Percentiles rank a stretch among this genome's conserved stretches.
These are phyloP conservation scores for Phascolomyces articulosus DNA, from an alignment of 371 early-diverging fungal species.

Conservation along the genomic window DNA sequence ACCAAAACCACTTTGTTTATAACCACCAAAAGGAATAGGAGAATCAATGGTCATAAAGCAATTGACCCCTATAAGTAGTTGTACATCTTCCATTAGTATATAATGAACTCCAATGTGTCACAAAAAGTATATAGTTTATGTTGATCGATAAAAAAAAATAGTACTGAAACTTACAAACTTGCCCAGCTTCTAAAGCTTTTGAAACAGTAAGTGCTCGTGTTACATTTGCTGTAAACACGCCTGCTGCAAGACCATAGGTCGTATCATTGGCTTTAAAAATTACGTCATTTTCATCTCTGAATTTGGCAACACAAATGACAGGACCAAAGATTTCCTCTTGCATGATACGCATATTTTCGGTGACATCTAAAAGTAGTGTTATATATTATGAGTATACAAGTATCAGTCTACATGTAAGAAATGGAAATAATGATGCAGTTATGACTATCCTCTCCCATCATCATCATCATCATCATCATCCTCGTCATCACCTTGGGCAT, in stretches of 20 bases:
- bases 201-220: slow-evolving; percentile 69
- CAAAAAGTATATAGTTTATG: too few relatives aligned
- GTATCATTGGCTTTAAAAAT: slow-evolving; percentile 73
- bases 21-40: slow-evolving; percentile 81
- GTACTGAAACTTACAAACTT: slow-evolving; percentile 14
- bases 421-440: too few relatives aligned
- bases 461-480: too few relatives aligned
- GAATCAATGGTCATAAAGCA: slow-evolving; percentile 15
- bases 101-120: too few relatives aligned
- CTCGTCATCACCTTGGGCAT: too few relatives aligned
- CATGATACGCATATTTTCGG: slow-evolving; percentile 62
- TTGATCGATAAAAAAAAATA: too few relatives aligned
- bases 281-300: slow-evolving; percentile 71
- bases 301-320: slow-evolving; percentile 70
- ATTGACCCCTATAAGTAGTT: slow-evolving; percentile 15
- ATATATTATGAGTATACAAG: too few relatives aligned
- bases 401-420: too few relatives aligned
- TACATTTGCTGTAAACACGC: slow-evolving; percentile 77
- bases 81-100: too few relatives aligned
- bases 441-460: neutral
- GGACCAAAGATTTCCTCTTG: slow-evolving; percentile 86
- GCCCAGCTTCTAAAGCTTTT: slow-evolving; percentile 34
- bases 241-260: slow-evolving; percentile 80
- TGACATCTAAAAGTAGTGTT: slow-evolving; percentile 12
- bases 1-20: slow-evolving; percentile 83